A percentile compares a stretch with the other conserved stretches of the same genome.
Conservation (phyloP, 352 stramenopile species). For the Phytophthora ramorum region DNA sequence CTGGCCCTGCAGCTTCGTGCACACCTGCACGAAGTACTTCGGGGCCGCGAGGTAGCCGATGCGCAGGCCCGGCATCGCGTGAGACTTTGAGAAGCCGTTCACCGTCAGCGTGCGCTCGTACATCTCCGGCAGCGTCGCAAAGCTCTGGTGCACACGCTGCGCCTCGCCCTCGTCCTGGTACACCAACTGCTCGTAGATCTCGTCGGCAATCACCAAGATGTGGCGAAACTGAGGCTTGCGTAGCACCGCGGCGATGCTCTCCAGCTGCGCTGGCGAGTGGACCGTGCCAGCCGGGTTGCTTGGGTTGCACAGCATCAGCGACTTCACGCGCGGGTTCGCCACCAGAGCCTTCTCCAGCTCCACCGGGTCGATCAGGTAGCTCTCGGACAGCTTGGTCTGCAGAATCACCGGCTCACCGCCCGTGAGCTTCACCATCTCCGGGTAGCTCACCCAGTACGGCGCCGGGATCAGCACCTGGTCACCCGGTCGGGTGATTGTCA, state of each 20-base stretch:
- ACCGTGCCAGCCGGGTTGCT: conserved; percentile 94
- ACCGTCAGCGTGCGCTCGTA: conserved; percentile 93
- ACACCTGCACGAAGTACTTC: conserved; percentile 85
- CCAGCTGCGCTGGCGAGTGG: conserved; percentile 63
- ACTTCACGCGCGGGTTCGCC: conserved; percentile 74
- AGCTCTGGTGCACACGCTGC: conserved; percentile 70
- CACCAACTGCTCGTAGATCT: conserved; percentile 97
- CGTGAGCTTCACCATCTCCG: conserved; percentile 95
- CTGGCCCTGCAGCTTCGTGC: conserved; percentile 95
- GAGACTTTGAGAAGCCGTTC: conserved; percentile 97
- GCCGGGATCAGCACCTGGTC: conserved; percentile 96
- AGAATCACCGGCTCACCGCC: conserved; percentile 92
- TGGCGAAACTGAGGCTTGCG: conserved; percentile 71
- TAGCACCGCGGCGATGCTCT: conserved; percentile 61
- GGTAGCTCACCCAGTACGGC: conserved; percentile 98
- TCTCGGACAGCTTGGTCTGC: conserved; percentile 88
- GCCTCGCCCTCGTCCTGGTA: conserved; percentile 84
- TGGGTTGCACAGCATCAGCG: conserved; percentile 97
- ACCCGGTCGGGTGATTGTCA: conserved; percentile 90
- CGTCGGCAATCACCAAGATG: conserved; percentile 92
- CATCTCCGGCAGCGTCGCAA: conserved; percentile 85
- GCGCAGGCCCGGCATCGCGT: conserved; percentile 96
- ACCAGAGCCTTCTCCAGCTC: conserved; percentile 79
- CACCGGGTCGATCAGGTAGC: conserved; percentile 92
- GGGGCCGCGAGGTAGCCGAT: conserved; percentile 92